Conservation (phyloP, 192 early-diverging fungal species). For the Coemansia sp. region DNA sequence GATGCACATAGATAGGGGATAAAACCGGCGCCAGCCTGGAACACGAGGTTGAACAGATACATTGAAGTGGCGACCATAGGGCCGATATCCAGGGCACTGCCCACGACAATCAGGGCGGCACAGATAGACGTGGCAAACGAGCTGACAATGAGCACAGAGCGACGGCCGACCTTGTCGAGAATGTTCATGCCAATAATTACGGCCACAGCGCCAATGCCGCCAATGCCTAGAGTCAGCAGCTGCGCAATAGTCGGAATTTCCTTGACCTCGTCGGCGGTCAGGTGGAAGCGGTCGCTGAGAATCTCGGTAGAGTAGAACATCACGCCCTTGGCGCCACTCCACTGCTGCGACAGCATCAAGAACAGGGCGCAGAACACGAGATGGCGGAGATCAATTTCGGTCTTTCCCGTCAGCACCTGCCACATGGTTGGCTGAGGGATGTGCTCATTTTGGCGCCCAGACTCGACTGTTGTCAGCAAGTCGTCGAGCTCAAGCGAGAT, state of each 20-base stretch:
- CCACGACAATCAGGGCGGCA: conserved; percentile 57
- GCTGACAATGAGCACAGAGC: conserved; percentile 62
- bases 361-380: conserved; percentile 66
- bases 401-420: conserved; percentile 50
- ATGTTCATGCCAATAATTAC: conserved; percentile 71
- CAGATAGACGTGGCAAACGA: conserved; percentile 63
- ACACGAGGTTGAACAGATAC: conserved; percentile 78
- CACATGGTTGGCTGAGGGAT: conserved; percentile 30
- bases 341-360: conserved; percentile 83
- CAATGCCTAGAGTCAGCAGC: conserved; percentile 78
- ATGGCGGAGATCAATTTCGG: conserved; percentile 57
- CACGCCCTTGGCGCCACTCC: conserved; percentile 89
- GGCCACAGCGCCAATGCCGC: conserved; percentile 69
- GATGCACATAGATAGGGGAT: conserved; percentile 80
- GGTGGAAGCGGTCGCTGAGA: conserved; percentile 58
- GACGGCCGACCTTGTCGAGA: conserved; percentile 76
- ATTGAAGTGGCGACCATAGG: conserved; percentile 60
- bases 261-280: conserved; percentile 35
- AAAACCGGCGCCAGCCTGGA: conserved; percentile 81
- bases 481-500: conserved; percentile 61
- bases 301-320: conserved; percentile 84
- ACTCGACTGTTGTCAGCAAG: conserved; percentile 49
- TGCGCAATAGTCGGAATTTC: conserved; percentile 60
- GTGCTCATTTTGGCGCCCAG: conserved; percentile 13
- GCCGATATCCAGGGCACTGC: conserved; percentile 58